These are phyloP conservation scores for Russula lepida DNA, from an alignment of 768 basidiomycete species.

Conservation along the genomic window DNA sequence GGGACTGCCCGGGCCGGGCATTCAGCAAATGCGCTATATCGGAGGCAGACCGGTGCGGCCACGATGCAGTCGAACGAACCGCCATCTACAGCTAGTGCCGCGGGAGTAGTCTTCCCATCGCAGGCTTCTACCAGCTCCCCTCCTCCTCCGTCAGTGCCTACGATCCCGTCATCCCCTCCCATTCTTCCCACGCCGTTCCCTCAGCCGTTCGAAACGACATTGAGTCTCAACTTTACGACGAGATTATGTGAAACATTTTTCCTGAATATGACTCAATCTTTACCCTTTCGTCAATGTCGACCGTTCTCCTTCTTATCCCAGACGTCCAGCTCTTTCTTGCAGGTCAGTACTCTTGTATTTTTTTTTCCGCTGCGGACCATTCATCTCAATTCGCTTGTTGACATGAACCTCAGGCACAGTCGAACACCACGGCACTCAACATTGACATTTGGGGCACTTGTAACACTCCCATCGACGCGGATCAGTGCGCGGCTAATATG, in stretches of 20 bases:
- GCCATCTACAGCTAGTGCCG: neutral
- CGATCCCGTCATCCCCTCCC: slow-evolving; percentile 40
- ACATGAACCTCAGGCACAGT: slow-evolving; percentile 45
- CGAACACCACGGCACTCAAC: slow-evolving; percentile 55
- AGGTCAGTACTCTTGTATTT: slow-evolving; percentile 34
- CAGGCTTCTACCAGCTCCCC: slow-evolving; percentile 24
- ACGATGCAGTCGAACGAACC: neutral
- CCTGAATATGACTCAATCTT: slow-evolving; percentile 57
- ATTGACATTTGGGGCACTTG: slow-evolving; percentile 72
- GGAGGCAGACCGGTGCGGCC: slow-evolving; percentile 1
- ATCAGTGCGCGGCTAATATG: slow-evolving; percentile 62
- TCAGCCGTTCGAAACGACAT: slow-evolving; percentile 57
- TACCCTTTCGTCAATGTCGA: slow-evolving; percentile 63
- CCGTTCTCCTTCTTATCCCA: slow-evolving; percentile 61
- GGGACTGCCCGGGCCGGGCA: slow-evolving; percentile 8
- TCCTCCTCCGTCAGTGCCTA: slow-evolving; percentile 29
- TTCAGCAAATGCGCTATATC: neutral
- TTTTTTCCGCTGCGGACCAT: slow-evolving; percentile 12
- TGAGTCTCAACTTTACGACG: slow-evolving; percentile 61
- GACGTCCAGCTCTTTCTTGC: slow-evolving; percentile 44
- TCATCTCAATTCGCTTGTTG: slow-evolving; percentile 13
- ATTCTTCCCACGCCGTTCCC: slow-evolving; percentile 68
- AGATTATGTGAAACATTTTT: slow-evolving; percentile 62
- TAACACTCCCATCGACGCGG: slow-evolving; percentile 42
- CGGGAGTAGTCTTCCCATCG: slow-evolving; percentile 12